Evolutionary conservation across 192 early-diverging fungal species (phyloP).

Genomic region (Gigaspora rosea): DNA sequence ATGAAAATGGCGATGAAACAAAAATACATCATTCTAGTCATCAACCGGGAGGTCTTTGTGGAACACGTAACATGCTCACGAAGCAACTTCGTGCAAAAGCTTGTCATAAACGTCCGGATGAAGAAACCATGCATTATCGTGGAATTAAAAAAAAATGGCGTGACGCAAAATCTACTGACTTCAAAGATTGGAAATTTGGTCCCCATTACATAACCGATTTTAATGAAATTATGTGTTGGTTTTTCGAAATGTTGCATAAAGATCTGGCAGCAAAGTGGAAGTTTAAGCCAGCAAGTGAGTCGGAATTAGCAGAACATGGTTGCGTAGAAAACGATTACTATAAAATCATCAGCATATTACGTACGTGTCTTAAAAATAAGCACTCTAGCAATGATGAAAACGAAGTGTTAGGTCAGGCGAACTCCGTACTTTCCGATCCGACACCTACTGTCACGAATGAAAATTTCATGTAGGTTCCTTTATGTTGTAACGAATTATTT

Average conservation of each 20-base stretch:
- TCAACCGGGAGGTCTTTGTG: conserved; percentile 1
- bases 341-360: too few species aligned
- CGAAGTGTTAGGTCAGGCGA: too few species aligned
- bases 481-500: too few species aligned
- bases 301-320: not conserved
- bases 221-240: conserved; percentile 28
- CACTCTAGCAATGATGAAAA: too few species aligned
- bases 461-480: too few species aligned
- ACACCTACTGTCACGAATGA: too few species aligned
- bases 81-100: not conserved
- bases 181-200: conserved; percentile 22
- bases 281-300: not conserved
- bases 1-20: conserved; percentile 2
- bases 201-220: conserved; percentile 4
- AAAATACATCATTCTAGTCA: conserved; percentile 24
- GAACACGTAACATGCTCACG: not conserved
- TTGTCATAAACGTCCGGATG: not conserved
- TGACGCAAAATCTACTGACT: conserved; percentile 5
- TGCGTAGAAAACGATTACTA: not conserved
- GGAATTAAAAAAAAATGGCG: not conserved
- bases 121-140: not conserved
- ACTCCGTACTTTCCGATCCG: too few species aligned
- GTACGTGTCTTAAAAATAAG: too few species aligned
- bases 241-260: conserved; percentile 18
- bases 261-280: not conserved